These are phyloP conservation scores for Penicillium pulvis DNA, from an alignment of 495 filamentous ascomycete species.

Conservation along the genomic window DNA sequence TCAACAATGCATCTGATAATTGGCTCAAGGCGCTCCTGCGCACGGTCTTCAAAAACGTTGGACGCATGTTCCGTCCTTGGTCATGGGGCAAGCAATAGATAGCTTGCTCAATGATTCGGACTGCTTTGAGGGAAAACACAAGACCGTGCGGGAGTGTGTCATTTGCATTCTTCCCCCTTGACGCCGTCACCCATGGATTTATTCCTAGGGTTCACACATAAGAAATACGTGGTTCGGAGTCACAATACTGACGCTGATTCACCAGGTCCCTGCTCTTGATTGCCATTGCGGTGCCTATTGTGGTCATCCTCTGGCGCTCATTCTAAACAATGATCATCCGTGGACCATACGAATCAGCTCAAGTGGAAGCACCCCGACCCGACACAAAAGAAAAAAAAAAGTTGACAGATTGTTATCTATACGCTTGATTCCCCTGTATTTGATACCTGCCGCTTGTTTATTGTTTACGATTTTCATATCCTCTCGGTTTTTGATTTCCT, in stretches of 20 bases:
- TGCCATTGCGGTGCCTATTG: slow-evolving; percentile 32
- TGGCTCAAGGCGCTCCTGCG: slow-evolving; percentile 50
- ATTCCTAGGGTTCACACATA: slow-evolving; percentile 2
- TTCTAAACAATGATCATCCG: slow-evolving; percentile 29
- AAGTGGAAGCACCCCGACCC: slow-evolving; percentile 1
- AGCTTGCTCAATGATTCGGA: slow-evolving; percentile 16
- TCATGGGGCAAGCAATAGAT: slow-evolving; percentile 42
- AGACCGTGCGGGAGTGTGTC: slow-evolving; percentile 19
- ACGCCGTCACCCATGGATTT: slow-evolving; percentile 12
- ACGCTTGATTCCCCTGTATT: slow-evolving; percentile 46
- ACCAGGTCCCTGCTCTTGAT: slow-evolving; percentile 38
- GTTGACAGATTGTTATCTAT: slow-evolving; percentile 29
- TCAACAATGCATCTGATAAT: slow-evolving; percentile 43
- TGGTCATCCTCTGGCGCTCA: slow-evolving; percentile 37
- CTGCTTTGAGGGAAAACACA: slow-evolving; percentile 16
- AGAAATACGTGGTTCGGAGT: slow-evolving; percentile 9
- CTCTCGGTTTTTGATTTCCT: slow-evolving; percentile 18
- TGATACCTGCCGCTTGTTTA: slow-evolving; percentile 22
- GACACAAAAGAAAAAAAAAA: slow-evolving; percentile 24
- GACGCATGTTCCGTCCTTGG: slow-evolving; percentile 43
- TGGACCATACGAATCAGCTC: slow-evolving; percentile 10
- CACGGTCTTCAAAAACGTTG: slow-evolving; percentile 45
- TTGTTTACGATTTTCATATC: slow-evolving; percentile 30
- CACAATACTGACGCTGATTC: slow-evolving; percentile 34
- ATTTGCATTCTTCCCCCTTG: slow-evolving; percentile 19